Evolutionary conservation across 164 flowering plant genomes (phyloP).

Genomic region (Kingdonia uniflora): DNA sequence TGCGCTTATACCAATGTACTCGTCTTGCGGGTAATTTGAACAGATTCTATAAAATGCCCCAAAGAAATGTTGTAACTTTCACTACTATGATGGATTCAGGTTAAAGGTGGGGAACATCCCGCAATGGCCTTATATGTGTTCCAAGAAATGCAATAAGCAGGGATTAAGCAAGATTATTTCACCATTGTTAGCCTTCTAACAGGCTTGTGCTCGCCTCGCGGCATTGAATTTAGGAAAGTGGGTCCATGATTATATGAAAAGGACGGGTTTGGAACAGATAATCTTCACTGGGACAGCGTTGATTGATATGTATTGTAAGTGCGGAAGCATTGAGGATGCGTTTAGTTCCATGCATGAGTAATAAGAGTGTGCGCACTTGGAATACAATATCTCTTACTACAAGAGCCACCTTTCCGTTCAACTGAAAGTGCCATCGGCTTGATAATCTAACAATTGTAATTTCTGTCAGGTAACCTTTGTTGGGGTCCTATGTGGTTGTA

Average conservation of each 20-base stretch:
- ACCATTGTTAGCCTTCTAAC: constrained; percentile 9
- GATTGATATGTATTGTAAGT: constrained; percentile 14
- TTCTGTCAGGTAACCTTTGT: constrained; percentile 7
- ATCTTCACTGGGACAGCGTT: constrained; percentile 9
- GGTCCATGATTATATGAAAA: constrained; percentile 6
- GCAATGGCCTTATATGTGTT: neutral
- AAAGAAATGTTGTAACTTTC: constrained; percentile 12
- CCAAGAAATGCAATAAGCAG: constrained; percentile 4
- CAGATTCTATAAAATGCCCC: constrained; percentile 9
- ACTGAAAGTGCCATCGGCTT: no score
- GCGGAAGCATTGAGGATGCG: constrained; percentile 10
- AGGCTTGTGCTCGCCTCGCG: constrained; percentile 12
- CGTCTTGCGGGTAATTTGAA: constrained; percentile 9
- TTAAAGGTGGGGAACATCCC: constrained; percentile 3
- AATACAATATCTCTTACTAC: constrained; percentile 9
- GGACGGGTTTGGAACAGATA: constrained; percentile 2
- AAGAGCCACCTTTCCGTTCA: no score
- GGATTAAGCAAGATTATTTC: constrained; percentile 7
- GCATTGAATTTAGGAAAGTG: constrained; percentile 13
- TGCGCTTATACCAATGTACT: constrained; percentile 7
- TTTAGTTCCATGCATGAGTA: constrained; percentile 10
- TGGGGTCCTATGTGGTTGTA: constrained; percentile 9
- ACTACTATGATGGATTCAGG: constrained; percentile 10
- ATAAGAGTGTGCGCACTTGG: constrained; percentile 9
- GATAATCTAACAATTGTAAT: no score